Evolutionary conservation across 78 protist species (phyloP), one percentile per base, ranked within the genome.

Genomic region (Dictyostelium firmibasis): DNA sequence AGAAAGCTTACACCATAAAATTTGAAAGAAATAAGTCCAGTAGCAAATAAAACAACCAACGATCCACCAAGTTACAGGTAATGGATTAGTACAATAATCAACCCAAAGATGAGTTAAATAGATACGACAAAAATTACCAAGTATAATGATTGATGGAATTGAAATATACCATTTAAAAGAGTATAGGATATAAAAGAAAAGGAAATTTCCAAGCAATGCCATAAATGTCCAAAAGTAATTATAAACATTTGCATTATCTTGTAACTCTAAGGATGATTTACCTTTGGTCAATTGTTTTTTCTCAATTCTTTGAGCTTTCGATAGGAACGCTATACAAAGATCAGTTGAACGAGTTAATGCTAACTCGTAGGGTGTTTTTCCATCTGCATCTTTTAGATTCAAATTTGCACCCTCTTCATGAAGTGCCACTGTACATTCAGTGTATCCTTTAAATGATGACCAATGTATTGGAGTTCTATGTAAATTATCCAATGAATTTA

Each of bases 21-120:
- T 60, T 44, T 77, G 50, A 41, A 36, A 62, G 25, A 78, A 53
- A 79, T 88, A 88, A 20, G 93, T 64, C 93, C 93, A 88, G 27
- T 79, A 88, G 43, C 93, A 88, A 41, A 88, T 79, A n/a, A 57
- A 23, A 64, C 93, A 88, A 18, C 93, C 86, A 20, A 88, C 47
- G 23, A 88, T 78, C 93, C 93, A 88, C 93, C 93, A 88, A 31
- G 93, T 64, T 5, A 78, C 81, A 53, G 93, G 93, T 53, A 88
- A 29, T 20, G 79, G 81, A 44, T 88, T 88, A 2, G 60, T 29
- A 13, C 64, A 9, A 38, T 86, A 77, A 38, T 47, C 47, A 25
- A 18, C 62, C 92, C 92, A 86, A 11, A 77, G 82, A n/a, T 86
- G 69, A 16, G 50, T 33, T 20, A 86, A 18, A 18, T 47, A 14